Base-by-base conservation (phyloP, 176 grass and related monocot genomes). In the Stipa capillata region DNA sequence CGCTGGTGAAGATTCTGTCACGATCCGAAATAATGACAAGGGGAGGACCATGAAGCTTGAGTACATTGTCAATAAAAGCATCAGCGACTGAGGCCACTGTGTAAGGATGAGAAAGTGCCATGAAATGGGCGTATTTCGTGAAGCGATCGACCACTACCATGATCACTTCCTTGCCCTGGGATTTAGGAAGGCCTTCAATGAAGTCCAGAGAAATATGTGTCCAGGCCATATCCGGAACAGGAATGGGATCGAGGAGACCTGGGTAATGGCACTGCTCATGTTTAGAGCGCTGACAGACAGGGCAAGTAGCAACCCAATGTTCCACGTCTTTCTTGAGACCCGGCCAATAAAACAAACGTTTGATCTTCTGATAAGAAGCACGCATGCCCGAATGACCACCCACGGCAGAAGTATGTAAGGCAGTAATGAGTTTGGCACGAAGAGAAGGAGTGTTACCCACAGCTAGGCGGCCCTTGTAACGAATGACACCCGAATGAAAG, bases 31-130 rank as follows among this genome's bases (percentile, higher is more conserved):
- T 1, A 0, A 74, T 34, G 2, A 15, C 6, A 0, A 16, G 6
- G 0, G 50, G 73, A 1, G 35, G 20, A 0, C 50, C 73, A 15
- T 59, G 48, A 0, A 76, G 11, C 1, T 37, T 52, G 5, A 21
- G 11, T 14, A 76, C 5, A 2, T 76, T 33, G 1, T 35, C 28
- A 0, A 29, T 34, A 16, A 59, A 72, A 2, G 50, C 50, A 7
- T 21, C 5, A 2, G 18, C 7, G 0, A 52, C 47, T 20, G 20
- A 21, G 0, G 4, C 0, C 0, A 8, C 6, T 0, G 18, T n/a
- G 14, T 51, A 52, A 2, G 50, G 50, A 1, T 52, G 20, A 3
- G 50, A 0, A 0, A 52, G 20, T 0, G 50, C 14, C 0, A 52
- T 50, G 2, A 52, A 52, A 2, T 52, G 50, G 0, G 50, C 5